These are phyloP conservation scores for Prillingera fragicola DNA, from an alignment of 1,284 basidiomycete species.

Conservation along the genomic window DNA sequence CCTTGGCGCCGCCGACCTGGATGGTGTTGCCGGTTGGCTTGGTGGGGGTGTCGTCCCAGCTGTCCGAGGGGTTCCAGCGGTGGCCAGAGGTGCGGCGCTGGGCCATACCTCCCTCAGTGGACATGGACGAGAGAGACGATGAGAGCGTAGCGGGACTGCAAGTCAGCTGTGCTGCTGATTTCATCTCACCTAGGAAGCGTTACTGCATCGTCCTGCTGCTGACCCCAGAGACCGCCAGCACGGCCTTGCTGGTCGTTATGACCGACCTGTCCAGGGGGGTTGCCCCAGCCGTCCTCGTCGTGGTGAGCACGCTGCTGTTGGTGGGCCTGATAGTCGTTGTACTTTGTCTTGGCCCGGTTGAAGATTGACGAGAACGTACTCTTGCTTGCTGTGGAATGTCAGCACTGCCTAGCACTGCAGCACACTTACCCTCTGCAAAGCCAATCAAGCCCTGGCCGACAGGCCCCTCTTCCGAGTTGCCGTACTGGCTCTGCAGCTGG, in stretches of 20 bases:
- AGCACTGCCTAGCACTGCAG: neutral
- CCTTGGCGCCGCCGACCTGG: constrained; percentile 8
- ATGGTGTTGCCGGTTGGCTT: constrained; percentile 8
- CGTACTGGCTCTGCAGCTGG: constrained; percentile 1
- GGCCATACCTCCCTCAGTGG: too few species aligned
- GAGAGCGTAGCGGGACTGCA: neutral
- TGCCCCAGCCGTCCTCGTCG: constrained; percentile 2
- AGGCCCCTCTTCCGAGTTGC: constrained; percentile 1
- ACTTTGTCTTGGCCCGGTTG: constrained; percentile 36
- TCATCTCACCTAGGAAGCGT: neutral
- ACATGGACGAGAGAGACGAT: too few species aligned
- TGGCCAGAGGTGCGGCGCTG: constrained; percentile 9
- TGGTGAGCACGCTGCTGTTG: constrained; percentile 10
- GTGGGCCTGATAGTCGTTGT: constrained; percentile 32
- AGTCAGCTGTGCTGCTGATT: neutral
- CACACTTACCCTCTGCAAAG: constrained; percentile 40
- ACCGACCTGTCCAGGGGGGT: neutral
- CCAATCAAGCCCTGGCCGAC: constrained; percentile 24
- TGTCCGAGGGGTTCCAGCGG: constrained; percentile 44
- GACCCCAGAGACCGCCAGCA: neutral
- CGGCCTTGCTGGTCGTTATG: neutral
- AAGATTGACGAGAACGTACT: constrained; percentile 43
- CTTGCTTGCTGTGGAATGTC: constrained; percentile 28
- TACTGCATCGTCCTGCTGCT: neutral
- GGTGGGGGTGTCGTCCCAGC: constrained; percentile 31